Evolutionary conservation across 495 filamentous ascomycete genomes (phyloP).

Genomic region (Talaromyces adpressus): DNA sequence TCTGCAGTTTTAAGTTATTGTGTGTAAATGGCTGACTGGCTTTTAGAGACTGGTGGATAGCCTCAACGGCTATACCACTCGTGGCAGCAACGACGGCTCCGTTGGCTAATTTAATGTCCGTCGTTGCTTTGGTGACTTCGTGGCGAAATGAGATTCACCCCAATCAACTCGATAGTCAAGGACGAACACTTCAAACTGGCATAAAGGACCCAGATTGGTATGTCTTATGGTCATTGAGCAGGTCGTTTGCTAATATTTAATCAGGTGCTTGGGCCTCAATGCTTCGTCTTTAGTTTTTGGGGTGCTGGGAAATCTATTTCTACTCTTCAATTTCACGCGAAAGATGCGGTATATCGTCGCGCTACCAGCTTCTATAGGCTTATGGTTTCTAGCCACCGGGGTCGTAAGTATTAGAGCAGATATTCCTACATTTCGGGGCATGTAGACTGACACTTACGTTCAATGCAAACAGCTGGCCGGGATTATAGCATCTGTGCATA

Average conservation of each 20-base stretch:
- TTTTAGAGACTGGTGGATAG: slow-evolving; percentile 63
- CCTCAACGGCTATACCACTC: slow-evolving; percentile 68
- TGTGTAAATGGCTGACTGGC: neutral
- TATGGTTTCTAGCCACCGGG: slow-evolving; percentile 60
- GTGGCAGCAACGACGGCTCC: slow-evolving; percentile 66
- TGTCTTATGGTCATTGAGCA: slow-evolving; percentile 4
- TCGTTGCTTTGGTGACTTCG: slow-evolving; percentile 59
- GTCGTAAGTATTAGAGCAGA: slow-evolving; percentile 43
- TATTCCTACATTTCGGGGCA: neutral
- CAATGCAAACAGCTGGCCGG: slow-evolving; percentile 45
- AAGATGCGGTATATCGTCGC: slow-evolving; percentile 72
- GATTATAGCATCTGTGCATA: slow-evolving; percentile 51
- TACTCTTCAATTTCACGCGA: slow-evolving; percentile 80
- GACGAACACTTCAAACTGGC: slow-evolving; percentile 29
- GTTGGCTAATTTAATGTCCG: slow-evolving; percentile 69
- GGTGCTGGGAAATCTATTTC: slow-evolving; percentile 61
- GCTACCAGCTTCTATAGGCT: slow-evolving; percentile 58
- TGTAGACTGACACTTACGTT: neutral
- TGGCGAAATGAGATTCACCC: slow-evolving; percentile 49
- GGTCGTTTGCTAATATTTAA: slow-evolving; percentile 1
- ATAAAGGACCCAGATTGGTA: slow-evolving; percentile 49
- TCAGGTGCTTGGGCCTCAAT: slow-evolving; percentile 50
- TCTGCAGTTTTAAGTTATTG: neutral
- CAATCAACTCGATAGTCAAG: slow-evolving; percentile 5
- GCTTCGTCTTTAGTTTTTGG: slow-evolving; percentile 58